These are phyloP conservation scores for Lignosus rhinocerotis DNA, from an alignment of 1,284 basidiomycete genomes.

Conservation along the genomic window DNA sequence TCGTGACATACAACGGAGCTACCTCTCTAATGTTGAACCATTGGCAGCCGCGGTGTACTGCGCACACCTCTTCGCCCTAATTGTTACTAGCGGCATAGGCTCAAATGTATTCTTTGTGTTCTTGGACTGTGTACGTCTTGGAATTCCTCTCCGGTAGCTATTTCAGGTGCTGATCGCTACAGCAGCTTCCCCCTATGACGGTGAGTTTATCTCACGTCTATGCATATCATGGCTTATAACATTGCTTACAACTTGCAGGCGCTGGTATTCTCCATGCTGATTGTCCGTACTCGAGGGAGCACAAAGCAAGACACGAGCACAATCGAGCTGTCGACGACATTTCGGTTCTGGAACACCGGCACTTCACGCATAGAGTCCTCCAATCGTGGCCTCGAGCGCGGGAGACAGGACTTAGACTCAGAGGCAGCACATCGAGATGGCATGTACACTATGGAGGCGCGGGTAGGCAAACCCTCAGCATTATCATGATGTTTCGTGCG, in stretches of 20 bases:
- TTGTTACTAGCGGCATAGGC: background rate
- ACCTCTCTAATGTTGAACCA: background rate
- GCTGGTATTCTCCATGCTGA: constrained; percentile 3
- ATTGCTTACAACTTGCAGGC: background rate
- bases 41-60: constrained; percentile 1
- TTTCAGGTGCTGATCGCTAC: too few relatives aligned
- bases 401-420: background rate
- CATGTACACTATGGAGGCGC: too few relatives aligned
- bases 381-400: background rate
- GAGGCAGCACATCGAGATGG: background rate
- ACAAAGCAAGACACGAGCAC: background rate
- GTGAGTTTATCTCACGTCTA: background rate
- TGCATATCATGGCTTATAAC: background rate
- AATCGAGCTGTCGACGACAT: constrained; percentile 1
- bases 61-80: background rate
- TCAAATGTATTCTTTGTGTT: constrained; percentile 9
- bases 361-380: background rate
- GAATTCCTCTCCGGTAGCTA: too few relatives aligned
- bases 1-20: background rate
- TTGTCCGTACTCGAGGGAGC: background rate
- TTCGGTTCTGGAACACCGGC: constrained; percentile 7
- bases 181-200: constrained; percentile 1
- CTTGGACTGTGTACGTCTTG: constrained; percentile 6
- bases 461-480: too few relatives aligned
- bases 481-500: too few relatives aligned